A percentile compares a stretch with the other conserved stretches of the same genome.
Evolutionary conservation across 2,329 filamentous ascomycete genomes (phyloP).

Genomic region (Cordyceps fumosorosea): DNA sequence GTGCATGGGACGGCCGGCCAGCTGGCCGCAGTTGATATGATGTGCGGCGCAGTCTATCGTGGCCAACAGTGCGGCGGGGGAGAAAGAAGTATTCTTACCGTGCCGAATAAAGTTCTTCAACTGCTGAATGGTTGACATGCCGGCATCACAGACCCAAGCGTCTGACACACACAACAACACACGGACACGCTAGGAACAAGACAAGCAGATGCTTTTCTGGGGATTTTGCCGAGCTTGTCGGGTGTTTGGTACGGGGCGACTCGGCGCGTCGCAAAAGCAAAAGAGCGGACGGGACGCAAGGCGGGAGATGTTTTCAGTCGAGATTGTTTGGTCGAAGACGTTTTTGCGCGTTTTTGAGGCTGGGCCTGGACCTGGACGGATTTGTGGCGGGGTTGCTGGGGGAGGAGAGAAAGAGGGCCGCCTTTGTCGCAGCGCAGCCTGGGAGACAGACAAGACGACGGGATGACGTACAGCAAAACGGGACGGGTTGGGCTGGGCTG

Average conservation of each 20-base stretch:
- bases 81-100: constrained; percentile 43
- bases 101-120: constrained; percentile 98
- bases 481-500: background rate
- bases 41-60: background rate
- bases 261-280: background rate
- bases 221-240: background rate
- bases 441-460: background rate
- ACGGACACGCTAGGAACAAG: background rate
- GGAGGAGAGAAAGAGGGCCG: background rate
- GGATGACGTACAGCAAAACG: constrained; percentile 9
- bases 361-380: constrained; percentile 6
- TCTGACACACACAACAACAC: background rate
- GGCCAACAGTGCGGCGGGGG: background rate
- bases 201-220: background rate
- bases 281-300: background rate
- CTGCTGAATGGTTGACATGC: constrained; percentile 77
- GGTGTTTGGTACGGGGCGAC: background rate
- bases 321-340: background rate
- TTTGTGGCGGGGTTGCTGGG: constrained; percentile 11
- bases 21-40: background rate
- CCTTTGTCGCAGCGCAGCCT: background rate
- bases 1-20: background rate
- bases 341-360: constrained; percentile 10
- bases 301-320: background rate
- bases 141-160: constrained; percentile 6